phyloP scores from a whole-genome alignment of 1,139 yeast genomes.

The Trichomonascaceae sp. region DNA sequence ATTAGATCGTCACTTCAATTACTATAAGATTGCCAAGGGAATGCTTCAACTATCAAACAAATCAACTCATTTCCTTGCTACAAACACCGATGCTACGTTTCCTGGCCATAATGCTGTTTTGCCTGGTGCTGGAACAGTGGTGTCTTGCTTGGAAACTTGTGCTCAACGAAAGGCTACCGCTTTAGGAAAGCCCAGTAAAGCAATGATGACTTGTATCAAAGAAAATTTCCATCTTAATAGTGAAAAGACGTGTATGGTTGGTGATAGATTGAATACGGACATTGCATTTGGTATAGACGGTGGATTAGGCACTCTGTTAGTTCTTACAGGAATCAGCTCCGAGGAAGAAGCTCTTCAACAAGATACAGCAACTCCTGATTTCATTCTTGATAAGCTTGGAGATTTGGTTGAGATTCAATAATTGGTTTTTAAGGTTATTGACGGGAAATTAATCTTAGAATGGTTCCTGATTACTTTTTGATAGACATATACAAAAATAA shows the following conservation, averaged over 20 bases:
- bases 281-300: constrained; percentile 87
- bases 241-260: constrained; percentile 77
- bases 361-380: constrained; percentile 47
- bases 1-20: constrained; percentile 66
- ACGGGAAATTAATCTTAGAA: no score
- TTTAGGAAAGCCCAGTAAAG: constrained; percentile 87
- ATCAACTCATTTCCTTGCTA: constrained; percentile 73
- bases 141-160: constrained; percentile 71
- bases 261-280: constrained; percentile 92
- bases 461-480: neutral
- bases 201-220: constrained; percentile 86
- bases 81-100: constrained; percentile 93
- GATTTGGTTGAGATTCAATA: constrained; percentile 50
- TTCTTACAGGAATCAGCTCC: constrained; percentile 84
- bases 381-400: constrained; percentile 67
- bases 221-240: constrained; percentile 60
- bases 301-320: constrained; percentile 76
- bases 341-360: constrained; percentile 46
- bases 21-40: constrained; percentile 74
- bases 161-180: constrained; percentile 71
- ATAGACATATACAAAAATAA: neutral
- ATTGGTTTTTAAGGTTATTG: neutral
- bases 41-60: constrained; percentile 72
- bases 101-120: constrained; percentile 80
- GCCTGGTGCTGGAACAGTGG: constrained; percentile 94